These are phyloP conservation scores for Adansonia madagascariensis DNA, from an alignment of 441 rosid genomes.

Conservation along the genomic window DNA sequence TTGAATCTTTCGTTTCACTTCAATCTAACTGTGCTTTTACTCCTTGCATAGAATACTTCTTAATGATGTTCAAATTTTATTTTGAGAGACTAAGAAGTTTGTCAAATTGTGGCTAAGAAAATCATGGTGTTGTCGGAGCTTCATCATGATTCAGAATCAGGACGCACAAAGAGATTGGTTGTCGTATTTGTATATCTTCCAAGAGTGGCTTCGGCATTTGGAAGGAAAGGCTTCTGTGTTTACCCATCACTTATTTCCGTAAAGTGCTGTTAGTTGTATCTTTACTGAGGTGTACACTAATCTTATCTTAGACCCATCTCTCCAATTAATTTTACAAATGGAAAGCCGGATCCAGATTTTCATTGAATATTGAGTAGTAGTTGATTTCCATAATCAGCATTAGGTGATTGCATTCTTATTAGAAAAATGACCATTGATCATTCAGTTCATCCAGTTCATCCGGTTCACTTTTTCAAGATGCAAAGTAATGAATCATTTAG, in stretches of 20 bases:
- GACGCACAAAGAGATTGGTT: neutral
- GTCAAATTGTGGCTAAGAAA: neutral
- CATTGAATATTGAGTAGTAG: neutral
- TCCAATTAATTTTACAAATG: neutral
- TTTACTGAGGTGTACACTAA: neutral
- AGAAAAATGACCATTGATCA: no score
- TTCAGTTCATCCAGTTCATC: neutral
- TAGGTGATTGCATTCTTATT: neutral
- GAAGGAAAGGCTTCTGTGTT: neutral
- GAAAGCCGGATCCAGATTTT: neutral
- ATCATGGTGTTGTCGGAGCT: neutral
- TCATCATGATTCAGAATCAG: neutral
- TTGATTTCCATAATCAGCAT: neutral
- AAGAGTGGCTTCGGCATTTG: neutral
- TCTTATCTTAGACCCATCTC: neutral
- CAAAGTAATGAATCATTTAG: neutral
- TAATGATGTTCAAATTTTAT: neutral
- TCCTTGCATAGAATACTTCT: neutral
- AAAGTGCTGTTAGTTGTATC: neutral
- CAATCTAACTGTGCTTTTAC: neutral
- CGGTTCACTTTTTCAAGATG: neutral
- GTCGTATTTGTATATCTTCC: neutral
- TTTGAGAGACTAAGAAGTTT: neutral
- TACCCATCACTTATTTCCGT: no score
- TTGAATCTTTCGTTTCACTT: neutral